Evolutionary conservation across 352 stramenopile species (phyloP).

Genomic region (Aphanomyces stellatus): DNA sequence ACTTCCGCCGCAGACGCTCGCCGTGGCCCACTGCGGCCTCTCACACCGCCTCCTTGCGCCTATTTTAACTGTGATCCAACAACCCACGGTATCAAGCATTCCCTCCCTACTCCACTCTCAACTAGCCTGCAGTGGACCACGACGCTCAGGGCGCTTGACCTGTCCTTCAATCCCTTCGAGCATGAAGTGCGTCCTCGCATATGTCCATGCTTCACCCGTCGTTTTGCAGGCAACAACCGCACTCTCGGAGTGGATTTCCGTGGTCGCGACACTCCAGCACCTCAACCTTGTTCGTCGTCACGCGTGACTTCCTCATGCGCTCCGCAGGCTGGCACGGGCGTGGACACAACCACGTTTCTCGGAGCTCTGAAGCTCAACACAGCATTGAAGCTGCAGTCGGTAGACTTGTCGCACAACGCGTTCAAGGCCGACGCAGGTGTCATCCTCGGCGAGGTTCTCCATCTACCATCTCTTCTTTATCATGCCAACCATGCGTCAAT

Average conservation of each 20-base stretch:
- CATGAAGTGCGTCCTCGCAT: constrained; percentile 23
- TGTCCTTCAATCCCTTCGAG: constrained; percentile 61
- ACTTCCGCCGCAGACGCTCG: not conserved
- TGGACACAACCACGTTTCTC: too few relatives aligned
- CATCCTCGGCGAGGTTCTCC: constrained; percentile 27
- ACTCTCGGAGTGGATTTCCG: constrained; percentile 45
- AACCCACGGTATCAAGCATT: not conserved
- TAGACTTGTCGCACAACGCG: constrained; percentile 66
- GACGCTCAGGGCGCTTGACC: constrained; percentile 35
- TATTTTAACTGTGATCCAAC: not conserved
- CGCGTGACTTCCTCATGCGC: too few relatives aligned
- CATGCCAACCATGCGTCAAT: too few relatives aligned
- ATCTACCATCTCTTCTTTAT: not conserved
- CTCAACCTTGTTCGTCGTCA: constrained; percentile 50
- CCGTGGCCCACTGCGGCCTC: not conserved
- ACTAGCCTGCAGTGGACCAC: constrained; percentile 17
- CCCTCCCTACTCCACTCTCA: not conserved
- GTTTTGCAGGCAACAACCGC: constrained; percentile 33
- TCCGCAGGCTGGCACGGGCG: constrained; percentile 32
- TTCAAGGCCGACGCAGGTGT: constrained; percentile 43
- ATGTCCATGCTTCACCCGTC: not conserved
- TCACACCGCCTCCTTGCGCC: not conserved
- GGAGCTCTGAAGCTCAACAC: too few relatives aligned
- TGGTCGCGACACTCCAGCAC: constrained; percentile 40
- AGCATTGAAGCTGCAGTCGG: constrained; percentile 30